Base-by-base conservation (phyloP, 2,329 filamentous ascomycete genomes). In the Helotiales sp. region DNA sequence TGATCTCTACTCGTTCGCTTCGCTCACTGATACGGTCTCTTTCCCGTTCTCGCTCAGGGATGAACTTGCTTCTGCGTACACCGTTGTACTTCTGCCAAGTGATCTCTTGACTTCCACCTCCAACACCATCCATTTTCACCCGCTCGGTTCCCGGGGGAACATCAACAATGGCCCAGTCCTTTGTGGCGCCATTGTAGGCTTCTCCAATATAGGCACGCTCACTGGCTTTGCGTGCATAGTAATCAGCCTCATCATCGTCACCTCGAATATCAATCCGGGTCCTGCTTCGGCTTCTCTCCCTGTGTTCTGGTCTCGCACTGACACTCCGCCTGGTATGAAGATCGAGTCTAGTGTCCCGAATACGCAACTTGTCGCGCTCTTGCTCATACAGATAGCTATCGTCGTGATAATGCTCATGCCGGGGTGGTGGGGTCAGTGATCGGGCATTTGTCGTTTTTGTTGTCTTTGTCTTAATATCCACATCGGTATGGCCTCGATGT, bases 101-200 rank as follows among this genome's bases (percentile, higher is more conserved):
- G 55, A 93, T 88, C 73, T 96, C 92, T 70, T 93, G 90, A 43
- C 83, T 83, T n/a, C 84, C 91, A 57, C 91, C 91, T 22, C 92
- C 92, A 26, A 87, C 84, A 62, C 92, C 92, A 72, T 96, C 91
- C 90, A 96, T 91, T 63, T 87, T 86, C n/a, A 96, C 90, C 47
- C 90, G 87, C 80, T 92, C 90, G 0, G 92, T 95, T 66, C 93
- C 93, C 0, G 93, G 91, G 1, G 92, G 93, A 45, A 96, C 90
- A 78, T 96, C 93, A 43, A 97, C 86, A 69, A 96, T 91, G 63
- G 87, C 85, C 92, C 93, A 96, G 75, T 89, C 91, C 70, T 87
- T 89, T 40, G 91, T 93, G 20, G 87, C 89, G 61, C 92, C 91
- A 73, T 91, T 87, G 77, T 85, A 89, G 24, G 90, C 91, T 78